Base-by-base conservation (phyloP, 768 basidiomycete species). In the Tulasnella sp. region DNA sequence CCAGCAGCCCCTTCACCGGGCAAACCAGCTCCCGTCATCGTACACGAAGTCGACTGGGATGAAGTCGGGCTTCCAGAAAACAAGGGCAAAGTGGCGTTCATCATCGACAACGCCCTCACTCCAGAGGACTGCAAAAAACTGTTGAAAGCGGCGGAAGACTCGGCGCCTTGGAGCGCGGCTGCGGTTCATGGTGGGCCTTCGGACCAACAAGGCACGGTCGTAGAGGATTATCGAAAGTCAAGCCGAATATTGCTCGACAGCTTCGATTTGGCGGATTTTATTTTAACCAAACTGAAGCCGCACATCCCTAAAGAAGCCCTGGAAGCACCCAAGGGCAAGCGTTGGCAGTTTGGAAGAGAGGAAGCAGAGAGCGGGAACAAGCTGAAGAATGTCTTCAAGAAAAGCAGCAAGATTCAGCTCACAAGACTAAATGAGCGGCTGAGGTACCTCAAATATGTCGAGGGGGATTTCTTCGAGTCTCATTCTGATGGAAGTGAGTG, bases 21-120 rank as follows among this genome's bases (percentile, higher is more conserved):
- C 21, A 1, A 48, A 48, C 48, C 71, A 40, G 62, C 80, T 39
- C 80, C 80, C 27, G 44, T 80, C 34, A 42, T 52, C 21, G 80
- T 62, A 1, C 48, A 80, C 62, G 52, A 74, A 52, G 24, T 80
- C 10, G 79, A 80, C 79, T 80, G 80, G 42, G 19, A 38, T 12
- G 78, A 27, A 16, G 21, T 81, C 24, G 72, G 72, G 18, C 71
- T 80, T 31, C 80, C 80, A 38, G 80, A 80, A n/a, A 81, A 80
- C 79, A 31, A 58, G 36, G 39, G 80, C 34, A 21, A 27, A 36
- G 38, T 58, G 7, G 80, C 79, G 10, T 46, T 80, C 71, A 40
- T 80, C 38, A 80, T 80, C 80, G 80, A 80, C 44, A 80, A 80
- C 72, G 56, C 79, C 5, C 79, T 80, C 76, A 80, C 79, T 14